phyloP scores from a whole-genome alignment of 225 moss, liverwort and hornwort species.

The Physcomitrellopsis africana region DNA sequence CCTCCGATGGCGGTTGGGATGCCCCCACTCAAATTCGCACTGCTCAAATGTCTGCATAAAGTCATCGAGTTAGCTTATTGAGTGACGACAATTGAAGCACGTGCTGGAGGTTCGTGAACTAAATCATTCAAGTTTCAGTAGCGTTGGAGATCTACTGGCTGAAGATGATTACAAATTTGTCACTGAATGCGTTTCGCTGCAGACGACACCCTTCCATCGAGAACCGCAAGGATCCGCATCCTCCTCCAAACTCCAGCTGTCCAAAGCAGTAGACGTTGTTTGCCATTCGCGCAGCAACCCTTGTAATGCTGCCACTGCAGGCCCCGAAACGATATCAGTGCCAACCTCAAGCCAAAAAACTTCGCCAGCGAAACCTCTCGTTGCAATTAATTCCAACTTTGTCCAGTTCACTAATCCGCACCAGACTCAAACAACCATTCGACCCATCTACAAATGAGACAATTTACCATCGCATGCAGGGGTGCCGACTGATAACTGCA shows the following conservation, averaged over 20 bases:
- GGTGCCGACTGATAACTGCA: constrained; percentile 12
- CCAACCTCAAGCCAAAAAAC: background rate
- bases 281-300: constrained; percentile 33
- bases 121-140: background rate
- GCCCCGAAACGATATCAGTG: background rate
- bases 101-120: background rate
- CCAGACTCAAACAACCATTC: background rate
- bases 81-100: background rate
- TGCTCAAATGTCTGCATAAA: constrained; percentile 28
- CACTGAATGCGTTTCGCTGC: constrained; percentile 28
- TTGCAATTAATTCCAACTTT: background rate
- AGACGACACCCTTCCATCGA: constrained; percentile 36
- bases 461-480: constrained; percentile 25
- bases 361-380: no score
- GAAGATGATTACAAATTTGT: constrained; percentile 32
- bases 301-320: constrained; percentile 38
- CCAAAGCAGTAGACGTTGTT: constrained; percentile 11
- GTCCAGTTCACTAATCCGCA: background rate
- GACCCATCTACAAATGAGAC: background rate
- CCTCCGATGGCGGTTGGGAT: constrained; percentile 30
- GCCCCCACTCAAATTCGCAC: constrained; percentile 25
- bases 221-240: constrained; percentile 44
- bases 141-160: background rate
- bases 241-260: constrained; percentile 41
- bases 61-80: background rate